Conservation (phyloP, 805 yeast genomes). For the Ascoidea rubescens region DNA sequence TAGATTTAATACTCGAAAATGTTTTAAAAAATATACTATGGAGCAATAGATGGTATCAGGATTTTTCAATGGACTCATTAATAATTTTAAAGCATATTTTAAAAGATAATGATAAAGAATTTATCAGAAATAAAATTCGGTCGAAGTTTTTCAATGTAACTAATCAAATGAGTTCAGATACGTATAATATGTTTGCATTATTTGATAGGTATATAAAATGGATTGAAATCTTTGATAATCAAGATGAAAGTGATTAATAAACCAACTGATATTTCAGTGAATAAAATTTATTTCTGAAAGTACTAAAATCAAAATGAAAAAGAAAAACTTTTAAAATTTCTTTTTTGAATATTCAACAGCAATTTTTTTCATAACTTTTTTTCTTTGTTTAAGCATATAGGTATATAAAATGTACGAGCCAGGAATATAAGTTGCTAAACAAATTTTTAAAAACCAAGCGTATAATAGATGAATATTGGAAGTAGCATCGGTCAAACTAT, state of each 20-base stretch:
- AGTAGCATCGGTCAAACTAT: conserved; percentile 61
- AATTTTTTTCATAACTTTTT: conserved; percentile 46
- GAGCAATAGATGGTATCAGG: conserved; percentile 53
- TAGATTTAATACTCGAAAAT: conserved; percentile 26
- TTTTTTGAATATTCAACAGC: conserved; percentile 5
- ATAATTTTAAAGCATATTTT: conserved; percentile 30
- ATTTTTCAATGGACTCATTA: conserved; percentile 28
- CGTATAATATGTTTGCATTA: conserved; percentile 13
- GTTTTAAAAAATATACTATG: conserved; percentile 42
- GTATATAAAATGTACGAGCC: conserved; percentile 75
- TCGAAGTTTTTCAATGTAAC: conserved; percentile 8
- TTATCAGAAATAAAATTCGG: conserved; percentile 17
- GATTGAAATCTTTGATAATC: conserved; percentile 10
- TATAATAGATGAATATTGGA: conserved; percentile 32
- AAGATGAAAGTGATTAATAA: too few species aligned
- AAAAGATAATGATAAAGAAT: conserved; percentile 20
- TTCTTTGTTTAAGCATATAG: conserved; percentile 83
- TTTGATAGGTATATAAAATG: conserved; percentile 10
- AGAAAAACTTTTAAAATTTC: conserved; percentile 4
- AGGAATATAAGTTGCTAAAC: conserved; percentile 63
- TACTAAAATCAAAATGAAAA: neutral
- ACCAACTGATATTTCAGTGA: neutral
- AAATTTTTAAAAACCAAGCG: conserved; percentile 38
- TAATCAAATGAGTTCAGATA: conserved; percentile 7
- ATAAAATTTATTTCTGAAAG: neutral